Conservation (phyloP, 306 rosid species). For the Crotalaria pallida region DNA sequence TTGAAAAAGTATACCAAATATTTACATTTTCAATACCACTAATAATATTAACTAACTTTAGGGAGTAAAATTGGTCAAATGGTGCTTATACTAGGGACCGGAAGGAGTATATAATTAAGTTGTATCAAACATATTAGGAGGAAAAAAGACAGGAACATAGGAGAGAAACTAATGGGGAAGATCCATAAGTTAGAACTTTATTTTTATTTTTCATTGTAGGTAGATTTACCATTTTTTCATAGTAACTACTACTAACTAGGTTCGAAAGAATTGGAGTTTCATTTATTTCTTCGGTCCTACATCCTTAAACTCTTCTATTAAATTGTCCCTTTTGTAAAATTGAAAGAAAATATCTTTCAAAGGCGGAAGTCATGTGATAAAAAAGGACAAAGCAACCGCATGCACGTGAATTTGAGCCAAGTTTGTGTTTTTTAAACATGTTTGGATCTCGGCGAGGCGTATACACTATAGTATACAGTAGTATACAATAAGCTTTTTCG, state of each 20-base stretch:
- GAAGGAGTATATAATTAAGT: too few relatives aligned
- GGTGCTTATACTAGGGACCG: too few relatives aligned
- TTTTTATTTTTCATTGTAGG: background rate
- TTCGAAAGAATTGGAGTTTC: background rate
- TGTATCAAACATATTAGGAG: too few relatives aligned
- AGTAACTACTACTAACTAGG: background rate
- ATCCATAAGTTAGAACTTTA: background rate
- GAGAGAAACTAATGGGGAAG: background rate
- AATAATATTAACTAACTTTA: too few relatives aligned
- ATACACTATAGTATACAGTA: too few relatives aligned
- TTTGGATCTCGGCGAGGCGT: background rate
- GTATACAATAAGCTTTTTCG: too few relatives aligned
- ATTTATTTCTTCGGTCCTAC: background rate
- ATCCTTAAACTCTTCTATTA: background rate
- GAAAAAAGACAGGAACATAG: too few relatives aligned
- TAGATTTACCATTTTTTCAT: too few relatives aligned
- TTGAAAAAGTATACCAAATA: too few relatives aligned
- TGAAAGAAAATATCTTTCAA: background rate
- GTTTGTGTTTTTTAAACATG: too few relatives aligned
- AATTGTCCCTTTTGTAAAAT: background rate
- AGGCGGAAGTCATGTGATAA: background rate
- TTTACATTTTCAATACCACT: too few relatives aligned
- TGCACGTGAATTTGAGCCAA: slow-evolving; percentile 24
- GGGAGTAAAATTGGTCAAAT: too few relatives aligned
- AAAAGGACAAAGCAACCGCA: background rate